Conservation (phyloP, 2,329 filamentous ascomycete species). For the Microsporum ferrugineum region DNA sequence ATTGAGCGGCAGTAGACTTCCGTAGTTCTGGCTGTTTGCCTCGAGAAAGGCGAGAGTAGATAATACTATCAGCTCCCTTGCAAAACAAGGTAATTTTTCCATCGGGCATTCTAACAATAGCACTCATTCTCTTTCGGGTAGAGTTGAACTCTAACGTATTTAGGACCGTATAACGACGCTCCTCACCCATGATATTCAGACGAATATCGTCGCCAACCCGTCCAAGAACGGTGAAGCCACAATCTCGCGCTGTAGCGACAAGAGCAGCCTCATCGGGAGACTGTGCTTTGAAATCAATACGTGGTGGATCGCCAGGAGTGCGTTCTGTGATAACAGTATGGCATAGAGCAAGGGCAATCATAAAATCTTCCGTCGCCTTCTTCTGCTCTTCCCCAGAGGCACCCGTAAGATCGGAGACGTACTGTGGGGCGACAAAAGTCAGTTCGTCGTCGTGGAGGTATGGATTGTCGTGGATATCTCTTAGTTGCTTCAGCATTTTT, state of each 20-base stretch:
- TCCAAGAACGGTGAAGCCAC: slow-evolving; percentile 86
- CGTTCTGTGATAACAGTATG: slow-evolving; percentile 92
- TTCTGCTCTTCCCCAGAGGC: slow-evolving; percentile 66
- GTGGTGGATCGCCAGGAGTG: slow-evolving; percentile 77
- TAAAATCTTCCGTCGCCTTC: slow-evolving; percentile 66
- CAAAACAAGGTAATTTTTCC: slow-evolving; percentile 83
- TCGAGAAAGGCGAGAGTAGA: slow-evolving; percentile 77
- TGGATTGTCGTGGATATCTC: slow-evolving; percentile 73
- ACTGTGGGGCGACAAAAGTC: slow-evolving; percentile 87
- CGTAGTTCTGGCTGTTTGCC: slow-evolving; percentile 80
- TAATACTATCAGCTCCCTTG: slow-evolving; percentile 95
- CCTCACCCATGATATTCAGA: slow-evolving; percentile 75
- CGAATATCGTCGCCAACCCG: slow-evolving; percentile 68
- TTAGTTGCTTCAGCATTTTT: slow-evolving; percentile 58
- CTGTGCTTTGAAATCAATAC: slow-evolving; percentile 90
- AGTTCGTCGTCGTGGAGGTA: slow-evolving; percentile 82
- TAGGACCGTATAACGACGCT: slow-evolving; percentile 72
- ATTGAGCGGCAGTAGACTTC: slow-evolving; percentile 73
- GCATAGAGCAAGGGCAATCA: slow-evolving; percentile 89
- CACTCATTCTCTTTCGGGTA: slow-evolving; percentile 92
- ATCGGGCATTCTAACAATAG: slow-evolving; percentile 89
- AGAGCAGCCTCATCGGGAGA: slow-evolving; percentile 93
- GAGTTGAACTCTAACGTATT: slow-evolving; percentile 98
- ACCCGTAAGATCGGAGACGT: slow-evolving; percentile 69
- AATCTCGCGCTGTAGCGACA: slow-evolving; percentile 85